Evolutionary conservation across 1,284 basidiomycete genomes (phyloP).

Genomic region (Fomitopsis betulina): DNA sequence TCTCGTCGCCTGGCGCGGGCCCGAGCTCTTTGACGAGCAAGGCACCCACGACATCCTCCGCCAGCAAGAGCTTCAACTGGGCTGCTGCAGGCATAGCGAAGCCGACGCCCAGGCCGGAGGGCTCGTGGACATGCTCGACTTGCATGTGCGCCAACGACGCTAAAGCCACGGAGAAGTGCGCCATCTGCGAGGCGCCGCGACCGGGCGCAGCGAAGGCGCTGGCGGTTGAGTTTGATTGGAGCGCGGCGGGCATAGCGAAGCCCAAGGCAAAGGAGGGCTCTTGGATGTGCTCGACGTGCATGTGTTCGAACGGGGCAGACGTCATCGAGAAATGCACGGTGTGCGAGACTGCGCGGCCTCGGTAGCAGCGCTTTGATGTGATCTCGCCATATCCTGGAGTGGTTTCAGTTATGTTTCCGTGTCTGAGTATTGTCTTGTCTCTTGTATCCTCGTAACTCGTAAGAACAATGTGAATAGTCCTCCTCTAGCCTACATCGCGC

Average conservation of each 20-base stretch:
- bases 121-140: conserved; percentile 40
- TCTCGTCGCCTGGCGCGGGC: conserved; percentile 26
- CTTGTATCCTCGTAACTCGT: background rate
- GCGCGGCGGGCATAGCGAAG: conserved; percentile 41
- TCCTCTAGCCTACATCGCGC: background rate
- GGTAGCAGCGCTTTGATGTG: conserved; percentile 3
- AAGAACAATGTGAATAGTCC: conserved; percentile 7
- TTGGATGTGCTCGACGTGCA: conserved; percentile 44
- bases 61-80: conserved; percentile 35
- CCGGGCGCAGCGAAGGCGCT: conserved; percentile 12
- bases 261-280: conserved; percentile 15
- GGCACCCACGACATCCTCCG: conserved; percentile 16
- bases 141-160: conserved; percentile 45
- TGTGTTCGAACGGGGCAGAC: conserved; percentile 35
- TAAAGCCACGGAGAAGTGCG: conserved; percentile 43
- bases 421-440: background rate
- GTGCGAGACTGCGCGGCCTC: conserved; percentile 21
- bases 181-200: conserved; percentile 39
- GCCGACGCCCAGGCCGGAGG: conserved; percentile 13
- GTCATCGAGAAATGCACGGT: conserved; percentile 35
- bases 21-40: conserved; percentile 34
- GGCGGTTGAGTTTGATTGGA: conserved; percentile 44
- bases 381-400: background rate
- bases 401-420: background rate
- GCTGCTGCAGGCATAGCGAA: conserved; percentile 20